Percentiles rank a stretch among this genome's conserved stretches.
Evolutionary conservation across 2,329 filamentous ascomycete species (phyloP).

Genomic region (Penicillium sp.): DNA sequence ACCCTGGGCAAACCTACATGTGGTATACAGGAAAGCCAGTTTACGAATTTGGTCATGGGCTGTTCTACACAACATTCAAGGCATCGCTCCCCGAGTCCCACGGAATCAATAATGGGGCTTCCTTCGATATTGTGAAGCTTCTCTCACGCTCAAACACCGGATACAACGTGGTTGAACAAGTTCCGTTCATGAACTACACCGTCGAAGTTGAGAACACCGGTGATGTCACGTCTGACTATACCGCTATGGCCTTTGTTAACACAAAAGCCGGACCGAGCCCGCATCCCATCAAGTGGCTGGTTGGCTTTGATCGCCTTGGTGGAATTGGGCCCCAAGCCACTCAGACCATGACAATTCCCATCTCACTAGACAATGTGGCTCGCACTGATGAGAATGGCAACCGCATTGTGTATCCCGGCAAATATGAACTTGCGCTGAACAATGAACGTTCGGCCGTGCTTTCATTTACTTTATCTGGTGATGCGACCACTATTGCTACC

Average conservation of each 20-base stretch:
- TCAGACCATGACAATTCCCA: conserved; percentile 33
- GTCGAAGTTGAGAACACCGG: conserved; percentile 42
- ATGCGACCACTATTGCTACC: conserved; percentile 32
- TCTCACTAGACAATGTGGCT: conserved; percentile 42
- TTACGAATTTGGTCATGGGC: conserved; percentile 45
- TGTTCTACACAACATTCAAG: conserved; percentile 47
- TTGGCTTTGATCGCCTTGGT: conserved; percentile 39
- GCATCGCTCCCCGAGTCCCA: conserved; percentile 8
- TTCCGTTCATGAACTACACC: conserved; percentile 41
- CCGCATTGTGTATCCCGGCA: conserved; percentile 43
- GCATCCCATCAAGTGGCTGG: conserved; percentile 45
- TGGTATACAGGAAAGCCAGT: conserved; percentile 46
- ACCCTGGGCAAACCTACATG: conserved; percentile 48
- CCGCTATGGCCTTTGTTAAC: conserved; percentile 42
- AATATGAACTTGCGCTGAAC: conserved; percentile 44
- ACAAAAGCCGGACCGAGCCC: conserved; percentile 43
- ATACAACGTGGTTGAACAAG: conserved; percentile 34
- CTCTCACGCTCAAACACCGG: conserved; percentile 30
- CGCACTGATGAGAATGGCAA: conserved; percentile 41
- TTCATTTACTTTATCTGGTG: conserved; percentile 36
- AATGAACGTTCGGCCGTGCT: conserved; percentile 39
- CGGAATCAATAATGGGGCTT: neutral
- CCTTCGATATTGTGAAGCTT: conserved; percentile 39
- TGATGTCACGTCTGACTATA: conserved; percentile 40
- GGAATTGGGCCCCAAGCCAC: conserved; percentile 26